These are phyloP conservation scores for Neurospora intermedia DNA, from an alignment of 495 filamentous ascomycete genomes.

Conservation along the genomic window DNA sequence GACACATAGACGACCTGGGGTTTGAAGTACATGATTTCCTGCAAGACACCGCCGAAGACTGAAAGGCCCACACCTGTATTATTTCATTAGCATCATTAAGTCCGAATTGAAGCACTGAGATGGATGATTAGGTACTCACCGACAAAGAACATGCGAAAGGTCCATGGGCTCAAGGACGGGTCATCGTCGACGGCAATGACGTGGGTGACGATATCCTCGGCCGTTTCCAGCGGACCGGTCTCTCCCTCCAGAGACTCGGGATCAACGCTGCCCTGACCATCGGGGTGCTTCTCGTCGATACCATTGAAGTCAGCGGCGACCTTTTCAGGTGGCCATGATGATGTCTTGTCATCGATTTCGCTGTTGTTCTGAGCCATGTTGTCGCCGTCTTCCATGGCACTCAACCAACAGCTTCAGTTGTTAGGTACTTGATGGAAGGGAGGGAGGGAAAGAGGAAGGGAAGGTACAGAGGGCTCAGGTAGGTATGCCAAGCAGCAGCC, in stretches of 20 bases:
- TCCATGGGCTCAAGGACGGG: conserved; percentile 21
- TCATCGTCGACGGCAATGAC: conserved; percentile 26
- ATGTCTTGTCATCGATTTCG: not conserved
- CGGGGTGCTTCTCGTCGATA: not conserved
- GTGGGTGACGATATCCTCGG: conserved; percentile 23
- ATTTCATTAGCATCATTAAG: not conserved
- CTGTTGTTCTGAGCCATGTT: not conserved
- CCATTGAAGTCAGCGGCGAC: not conserved
- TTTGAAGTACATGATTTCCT: conserved; percentile 37
- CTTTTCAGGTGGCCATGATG: not conserved
- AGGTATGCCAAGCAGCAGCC: not conserved
- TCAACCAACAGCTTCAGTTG: not conserved
- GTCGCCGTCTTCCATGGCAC: not conserved
- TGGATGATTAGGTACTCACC: conserved; percentile 10
- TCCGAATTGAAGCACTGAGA: too few species aligned
- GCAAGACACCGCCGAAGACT: conserved; percentile 19
- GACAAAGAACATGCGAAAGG: conserved; percentile 21
- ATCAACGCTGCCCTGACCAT: not conserved
- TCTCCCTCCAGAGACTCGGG: not conserved
- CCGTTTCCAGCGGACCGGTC: not conserved
- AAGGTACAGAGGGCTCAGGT: not conserved
- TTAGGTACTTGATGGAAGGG: not conserved
- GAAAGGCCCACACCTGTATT: conserved; percentile 20
- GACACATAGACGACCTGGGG: conserved; percentile 35
- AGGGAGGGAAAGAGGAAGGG: not conserved